Percentiles rank a stretch among this genome's conserved stretches.
These are phyloP conservation scores for Inga oerstediana DNA, from an alignment of 306 rosid species.

Conservation along the genomic window DNA sequence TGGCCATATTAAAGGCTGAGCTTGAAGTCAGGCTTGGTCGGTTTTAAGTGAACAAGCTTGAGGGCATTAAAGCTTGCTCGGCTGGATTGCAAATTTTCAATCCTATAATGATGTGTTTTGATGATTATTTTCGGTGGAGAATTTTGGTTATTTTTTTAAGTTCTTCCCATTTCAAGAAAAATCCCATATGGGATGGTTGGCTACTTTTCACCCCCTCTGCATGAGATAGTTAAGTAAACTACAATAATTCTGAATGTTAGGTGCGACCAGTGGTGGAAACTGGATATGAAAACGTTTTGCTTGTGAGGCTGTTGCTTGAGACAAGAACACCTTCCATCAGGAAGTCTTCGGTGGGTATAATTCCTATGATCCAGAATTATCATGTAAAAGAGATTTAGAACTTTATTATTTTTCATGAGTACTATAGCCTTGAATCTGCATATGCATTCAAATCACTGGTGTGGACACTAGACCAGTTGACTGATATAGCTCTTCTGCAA, in stretches of 20 bases:
- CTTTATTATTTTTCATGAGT: background rate
- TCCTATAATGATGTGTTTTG: background rate
- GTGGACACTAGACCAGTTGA: slow-evolving; percentile 16
- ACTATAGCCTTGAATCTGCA: slow-evolving; percentile 28
- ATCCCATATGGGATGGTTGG: slow-evolving; percentile 5
- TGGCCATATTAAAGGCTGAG: background rate
- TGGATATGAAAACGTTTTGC: slow-evolving; percentile 85
- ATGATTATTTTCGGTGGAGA: background rate
- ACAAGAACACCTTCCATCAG: slow-evolving; percentile 61
- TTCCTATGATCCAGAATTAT: slow-evolving; percentile 20
- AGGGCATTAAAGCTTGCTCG: background rate
- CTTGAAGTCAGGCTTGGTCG: background rate
- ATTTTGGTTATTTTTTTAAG: background rate
- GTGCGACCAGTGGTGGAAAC: slow-evolving; percentile 98
- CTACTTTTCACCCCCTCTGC: slow-evolving; percentile 3
- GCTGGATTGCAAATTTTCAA: background rate
- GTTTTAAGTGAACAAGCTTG: background rate
- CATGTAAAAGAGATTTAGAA: slow-evolving; percentile 10
- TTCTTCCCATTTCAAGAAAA: slow-evolving; percentile 11
- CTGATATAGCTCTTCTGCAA: slow-evolving; percentile 51
- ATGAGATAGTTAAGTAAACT: slow-evolving; percentile 14
- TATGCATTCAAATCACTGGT: slow-evolving; percentile 21
- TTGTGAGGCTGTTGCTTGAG: slow-evolving; percentile 88
- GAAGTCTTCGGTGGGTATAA: slow-evolving; percentile 74
- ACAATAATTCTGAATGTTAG: slow-evolving; percentile 51